These are phyloP conservation scores for Trichoderma aggressivum DNA, from an alignment of 2,329 filamentous ascomycete genomes.

Conservation along the genomic window DNA sequence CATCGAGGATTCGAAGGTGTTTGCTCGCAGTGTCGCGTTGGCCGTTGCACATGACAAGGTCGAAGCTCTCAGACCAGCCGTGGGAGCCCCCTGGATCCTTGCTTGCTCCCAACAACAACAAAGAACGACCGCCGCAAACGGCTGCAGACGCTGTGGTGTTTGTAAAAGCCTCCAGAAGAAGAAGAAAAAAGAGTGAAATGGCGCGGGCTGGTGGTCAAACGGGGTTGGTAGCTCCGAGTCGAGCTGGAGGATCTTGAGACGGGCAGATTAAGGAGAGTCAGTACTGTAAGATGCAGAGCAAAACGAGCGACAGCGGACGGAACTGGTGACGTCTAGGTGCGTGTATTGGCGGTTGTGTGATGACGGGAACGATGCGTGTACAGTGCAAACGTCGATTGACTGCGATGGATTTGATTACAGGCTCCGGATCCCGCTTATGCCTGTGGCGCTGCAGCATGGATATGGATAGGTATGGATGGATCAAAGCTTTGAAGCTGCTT, in stretches of 20 bases:
- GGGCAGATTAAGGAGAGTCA: neutral
- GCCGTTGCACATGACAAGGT: conserved; percentile 15
- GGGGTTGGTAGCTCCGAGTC: neutral
- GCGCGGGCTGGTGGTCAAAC: neutral
- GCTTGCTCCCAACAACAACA: neutral
- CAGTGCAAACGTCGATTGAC: neutral
- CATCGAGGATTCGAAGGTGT: neutral
- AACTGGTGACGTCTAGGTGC: conserved; percentile 2
- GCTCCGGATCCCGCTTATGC: neutral
- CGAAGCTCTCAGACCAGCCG: conserved; percentile 2
- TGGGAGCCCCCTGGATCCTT: neutral
- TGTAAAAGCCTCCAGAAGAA: neutral
- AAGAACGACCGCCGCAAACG: neutral
- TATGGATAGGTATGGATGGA: no score
- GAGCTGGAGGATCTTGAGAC: neutral
- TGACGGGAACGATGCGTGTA: neutral
- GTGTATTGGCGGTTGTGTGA: neutral
- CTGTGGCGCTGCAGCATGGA: neutral
- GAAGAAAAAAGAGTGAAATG: no score
- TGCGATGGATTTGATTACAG: neutral
- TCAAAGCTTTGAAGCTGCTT: neutral
- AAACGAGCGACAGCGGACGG: conserved; percentile 1
- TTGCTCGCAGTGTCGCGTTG: neutral
- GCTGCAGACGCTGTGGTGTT: neutral
- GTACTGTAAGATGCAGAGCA: neutral